Evolutionary conservation across 169 alveolate species (phyloP).

Genomic region (Toxoplasma gondii): DNA sequence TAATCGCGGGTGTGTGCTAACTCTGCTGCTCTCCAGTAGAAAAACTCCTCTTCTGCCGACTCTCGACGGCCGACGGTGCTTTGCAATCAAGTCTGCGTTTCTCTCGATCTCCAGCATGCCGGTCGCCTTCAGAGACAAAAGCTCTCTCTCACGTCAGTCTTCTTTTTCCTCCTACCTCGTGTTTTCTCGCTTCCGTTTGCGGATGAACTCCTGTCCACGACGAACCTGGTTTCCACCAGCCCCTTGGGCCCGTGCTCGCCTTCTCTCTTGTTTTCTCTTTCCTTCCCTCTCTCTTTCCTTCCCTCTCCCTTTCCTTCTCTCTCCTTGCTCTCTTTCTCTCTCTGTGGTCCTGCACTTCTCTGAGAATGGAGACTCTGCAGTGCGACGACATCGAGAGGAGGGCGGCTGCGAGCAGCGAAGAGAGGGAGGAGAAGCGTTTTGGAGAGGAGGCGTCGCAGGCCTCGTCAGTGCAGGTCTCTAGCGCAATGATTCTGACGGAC

Average conservation of each 20-base stretch:
- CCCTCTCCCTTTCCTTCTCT: not conserved
- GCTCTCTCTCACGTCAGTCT: no score
- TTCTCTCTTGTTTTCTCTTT: not conserved
- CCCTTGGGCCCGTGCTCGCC: not conserved
- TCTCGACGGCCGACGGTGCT: no score
- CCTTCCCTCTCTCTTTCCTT: not conserved
- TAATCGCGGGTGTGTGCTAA: no score
- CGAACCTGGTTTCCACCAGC: not conserved
- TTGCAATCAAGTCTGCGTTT: no score
- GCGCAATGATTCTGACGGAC: no score
- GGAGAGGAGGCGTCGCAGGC: not conserved
- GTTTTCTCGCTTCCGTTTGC: not conserved
- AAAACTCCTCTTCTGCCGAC: no score
- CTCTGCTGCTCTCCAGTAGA: no score
- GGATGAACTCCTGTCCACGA: not conserved
- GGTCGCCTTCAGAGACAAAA: no score
- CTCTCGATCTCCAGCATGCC: no score
- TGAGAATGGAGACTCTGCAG: not conserved
- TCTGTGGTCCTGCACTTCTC: not conserved
- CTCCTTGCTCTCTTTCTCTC: not conserved
- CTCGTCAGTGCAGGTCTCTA: no score
- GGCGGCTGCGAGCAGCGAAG: not conserved
- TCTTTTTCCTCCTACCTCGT: not conserved
- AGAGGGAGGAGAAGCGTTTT: not conserved
- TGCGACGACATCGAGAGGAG: no score